Percentiles rank a stretch among this genome's conserved stretches.
Conservation (phyloP, 2,329 filamentous ascomycete genomes). For the Pseudophaeomoniella oleicola region DNA sequence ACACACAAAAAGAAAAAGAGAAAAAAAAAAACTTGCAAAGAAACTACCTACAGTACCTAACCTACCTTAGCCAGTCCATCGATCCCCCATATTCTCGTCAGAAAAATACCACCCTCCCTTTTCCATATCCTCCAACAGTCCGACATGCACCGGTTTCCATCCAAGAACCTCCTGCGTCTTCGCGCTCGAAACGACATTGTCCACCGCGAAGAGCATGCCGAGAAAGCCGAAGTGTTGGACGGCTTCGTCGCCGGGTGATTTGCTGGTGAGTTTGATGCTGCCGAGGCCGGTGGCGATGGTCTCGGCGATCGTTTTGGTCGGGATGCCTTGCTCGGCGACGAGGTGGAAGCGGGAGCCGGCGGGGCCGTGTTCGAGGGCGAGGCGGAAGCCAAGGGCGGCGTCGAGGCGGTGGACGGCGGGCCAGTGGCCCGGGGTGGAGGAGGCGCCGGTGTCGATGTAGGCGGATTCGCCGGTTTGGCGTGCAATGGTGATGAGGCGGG, state of each 20-base stretch:
- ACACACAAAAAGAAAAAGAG: no score
- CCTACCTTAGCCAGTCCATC: slow-evolving; percentile 10
- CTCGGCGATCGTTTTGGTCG: slow-evolving; percentile 20
- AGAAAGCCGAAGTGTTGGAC: slow-evolving; percentile 16
- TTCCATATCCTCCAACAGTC: slow-evolving; percentile 17
- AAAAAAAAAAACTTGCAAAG: no score
- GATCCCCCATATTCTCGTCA: no score
- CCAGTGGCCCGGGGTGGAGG: no score
- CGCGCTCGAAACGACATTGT: slow-evolving; percentile 20
- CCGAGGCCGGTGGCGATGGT: slow-evolving; percentile 21
- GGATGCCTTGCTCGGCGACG: slow-evolving; percentile 20
- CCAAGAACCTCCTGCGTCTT: slow-evolving; percentile 22
- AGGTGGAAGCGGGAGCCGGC: slow-evolving; percentile 23
- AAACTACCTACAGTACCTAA: neutral
- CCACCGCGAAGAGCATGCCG: slow-evolving; percentile 8
- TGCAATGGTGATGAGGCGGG: slow-evolving; percentile 14
- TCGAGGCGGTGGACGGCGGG: slow-evolving; percentile 23
- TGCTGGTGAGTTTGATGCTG: slow-evolving; percentile 17
- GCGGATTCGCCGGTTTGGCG: slow-evolving; percentile 14
- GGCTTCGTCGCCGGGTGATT: slow-evolving; percentile 15
- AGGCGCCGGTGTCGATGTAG: slow-evolving; percentile 22
- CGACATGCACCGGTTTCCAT: slow-evolving; percentile 16
- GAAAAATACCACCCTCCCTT: no score
- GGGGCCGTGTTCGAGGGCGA: slow-evolving; percentile 23
- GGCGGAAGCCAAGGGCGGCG: slow-evolving; percentile 21